Evolutionary conservation across 2,329 filamentous ascomycete species (phyloP).

Genomic region (Trichoderma sp.): DNA sequence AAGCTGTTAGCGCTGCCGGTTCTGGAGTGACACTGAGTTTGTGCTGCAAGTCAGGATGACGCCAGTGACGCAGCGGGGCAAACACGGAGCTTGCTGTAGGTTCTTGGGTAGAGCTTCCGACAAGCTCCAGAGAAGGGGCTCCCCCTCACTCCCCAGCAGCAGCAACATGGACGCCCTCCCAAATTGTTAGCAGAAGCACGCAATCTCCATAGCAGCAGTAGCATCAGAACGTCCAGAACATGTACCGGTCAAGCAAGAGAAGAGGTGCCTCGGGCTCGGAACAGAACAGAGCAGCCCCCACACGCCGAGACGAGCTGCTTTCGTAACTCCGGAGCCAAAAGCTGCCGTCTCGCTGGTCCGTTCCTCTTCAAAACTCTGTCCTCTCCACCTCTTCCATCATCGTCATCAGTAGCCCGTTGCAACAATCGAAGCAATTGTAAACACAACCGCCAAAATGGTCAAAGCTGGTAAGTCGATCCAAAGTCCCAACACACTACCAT

Average conservation of each 20-base stretch:
- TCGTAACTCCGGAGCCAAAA: constrained; percentile 28
- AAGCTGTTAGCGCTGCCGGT: not conserved
- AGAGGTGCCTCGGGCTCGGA: constrained; percentile 1
- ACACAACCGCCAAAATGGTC: constrained; percentile 82
- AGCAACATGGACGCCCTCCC: not conserved
- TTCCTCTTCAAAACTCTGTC: constrained; percentile 27
- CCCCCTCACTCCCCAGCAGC: not conserved
- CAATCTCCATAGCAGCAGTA: not conserved
- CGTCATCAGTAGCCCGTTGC: constrained; percentile 24
- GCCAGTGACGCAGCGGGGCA: constrained; percentile 28
- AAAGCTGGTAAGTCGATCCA: constrained; percentile 71
- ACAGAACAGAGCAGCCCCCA: not conserved
- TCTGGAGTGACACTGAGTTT: constrained; percentile 8
- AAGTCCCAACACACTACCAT: not conserved
- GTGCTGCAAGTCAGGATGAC: constrained; percentile 28
- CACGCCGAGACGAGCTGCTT: constrained; percentile 17
- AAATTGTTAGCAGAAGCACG: not conserved
- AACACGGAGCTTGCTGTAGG: constrained; percentile 19
- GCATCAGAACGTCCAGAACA: not conserved
- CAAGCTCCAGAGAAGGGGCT: not conserved
- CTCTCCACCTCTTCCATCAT: constrained; percentile 28
- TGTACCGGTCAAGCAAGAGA: not conserved
- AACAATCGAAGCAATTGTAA: constrained; percentile 33
- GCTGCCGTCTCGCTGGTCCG: constrained; percentile 12
- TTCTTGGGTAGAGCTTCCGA: constrained; percentile 5